Conservation (phyloP, 768 basidiomycete species). For the Mycena indigotica region DNA sequence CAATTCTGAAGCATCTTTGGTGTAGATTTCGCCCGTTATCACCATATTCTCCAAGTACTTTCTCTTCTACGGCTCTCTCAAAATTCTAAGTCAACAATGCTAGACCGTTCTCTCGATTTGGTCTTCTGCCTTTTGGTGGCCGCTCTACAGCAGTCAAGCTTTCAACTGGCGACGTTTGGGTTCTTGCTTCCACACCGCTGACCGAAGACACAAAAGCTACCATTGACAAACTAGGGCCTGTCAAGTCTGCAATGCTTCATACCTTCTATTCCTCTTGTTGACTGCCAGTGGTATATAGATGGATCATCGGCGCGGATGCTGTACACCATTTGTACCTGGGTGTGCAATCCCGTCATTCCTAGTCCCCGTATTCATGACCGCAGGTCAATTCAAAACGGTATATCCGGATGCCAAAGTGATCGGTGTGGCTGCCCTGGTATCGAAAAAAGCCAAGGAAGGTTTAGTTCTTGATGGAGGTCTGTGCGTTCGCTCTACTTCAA, state of each 20-base stretch:
- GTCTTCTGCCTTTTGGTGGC: constrained; percentile 76
- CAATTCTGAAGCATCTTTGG: neutral
- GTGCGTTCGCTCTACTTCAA: constrained; percentile 19
- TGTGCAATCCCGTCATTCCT: constrained; percentile 28
- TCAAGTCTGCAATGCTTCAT: constrained; percentile 49
- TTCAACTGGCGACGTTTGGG: constrained; percentile 69
- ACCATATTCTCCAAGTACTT: constrained; percentile 1
- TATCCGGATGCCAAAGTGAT: constrained; percentile 74
- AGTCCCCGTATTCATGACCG: constrained; percentile 6
- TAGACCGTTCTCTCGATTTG: constrained; percentile 70
- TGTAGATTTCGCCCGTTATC: neutral
- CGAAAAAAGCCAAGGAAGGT: constrained; percentile 48
- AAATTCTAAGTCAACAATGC: neutral
- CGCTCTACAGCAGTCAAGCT: constrained; percentile 81
- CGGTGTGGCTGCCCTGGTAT: constrained; percentile 58
- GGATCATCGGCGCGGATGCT: constrained; percentile 58
- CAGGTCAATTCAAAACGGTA: constrained; percentile 65
- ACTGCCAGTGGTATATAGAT: constrained; percentile 36
- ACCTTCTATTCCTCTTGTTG: constrained; percentile 4
- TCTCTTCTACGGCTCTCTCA: neutral
- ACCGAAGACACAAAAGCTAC: constrained; percentile 63
- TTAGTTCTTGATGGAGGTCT: constrained; percentile 64
- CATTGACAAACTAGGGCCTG: constrained; percentile 64
- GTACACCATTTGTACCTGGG: constrained; percentile 65
- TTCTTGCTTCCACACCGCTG: constrained; percentile 80